Base-by-base conservation (phyloP, 2,329 filamentous ascomycete species). In the Phialophora macrospora region DNA sequence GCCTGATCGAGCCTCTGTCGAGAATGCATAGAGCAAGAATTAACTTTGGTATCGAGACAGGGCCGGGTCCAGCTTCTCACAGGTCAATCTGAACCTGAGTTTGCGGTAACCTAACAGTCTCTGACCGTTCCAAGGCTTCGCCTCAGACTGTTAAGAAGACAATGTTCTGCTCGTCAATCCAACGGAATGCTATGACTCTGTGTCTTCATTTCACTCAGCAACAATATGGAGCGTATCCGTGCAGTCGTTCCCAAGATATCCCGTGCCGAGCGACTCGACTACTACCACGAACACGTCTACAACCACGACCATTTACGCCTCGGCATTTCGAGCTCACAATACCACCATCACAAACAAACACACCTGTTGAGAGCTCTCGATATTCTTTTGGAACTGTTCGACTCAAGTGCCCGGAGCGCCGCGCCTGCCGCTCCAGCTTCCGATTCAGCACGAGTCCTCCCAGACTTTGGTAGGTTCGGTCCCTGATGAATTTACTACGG, bases 311-410 rank as follows among this genome's bases (percentile, higher is more conserved):
- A 62, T 44, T 24, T 62, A 5, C 28, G 55, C 22, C 30, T 24
- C 3, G 22, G 38, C 14, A 22, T 62, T 6, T 20, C 60, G 22
- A 55, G 49, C 32, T 34, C 51, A 26, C 30, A 52, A 26, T 49
- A 62, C 28, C 52, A 62, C 24, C 52, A 32, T 44, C 24, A 14
- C 26, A 54, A 46, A 30, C 52, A n/a, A 28, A 20, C 44, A 9
- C 41, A 51, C 32, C 28, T 63, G 11, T 28, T 57, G 17, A 22
- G 32, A n/a, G 41, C 26, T 12, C n/a, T 63, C n/a, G 60, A 63
- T 38, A 34, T 51, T 51, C 41, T 55, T 12, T 5, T 62, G 49
- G 30, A 34, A 7, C 17, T 62, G 14, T 62, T 62, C 26, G 60
- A 55, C 20, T 52, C 46, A 26, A 44, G n/a, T 26, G 17, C 20